Percentiles rank a stretch among this genome's conserved stretches.
Conservation (phyloP, 2,329 filamentous ascomycete genomes). For the Lachnellula suecica region DNA sequence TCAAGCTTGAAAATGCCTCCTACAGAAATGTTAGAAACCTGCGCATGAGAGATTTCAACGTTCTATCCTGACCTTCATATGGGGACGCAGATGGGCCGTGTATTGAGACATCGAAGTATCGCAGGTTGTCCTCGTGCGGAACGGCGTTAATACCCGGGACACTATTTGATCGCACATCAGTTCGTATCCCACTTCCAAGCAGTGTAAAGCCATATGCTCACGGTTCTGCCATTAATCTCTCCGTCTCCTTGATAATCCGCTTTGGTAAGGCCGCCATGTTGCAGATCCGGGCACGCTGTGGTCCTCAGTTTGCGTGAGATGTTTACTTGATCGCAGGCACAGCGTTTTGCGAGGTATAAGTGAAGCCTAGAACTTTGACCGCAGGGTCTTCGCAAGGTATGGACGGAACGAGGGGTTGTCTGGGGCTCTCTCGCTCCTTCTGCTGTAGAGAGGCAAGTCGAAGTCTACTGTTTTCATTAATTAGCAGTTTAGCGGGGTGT, state of each 20-base stretch:
- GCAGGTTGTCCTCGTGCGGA: conserved; percentile 94
- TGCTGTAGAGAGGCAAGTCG: not conserved
- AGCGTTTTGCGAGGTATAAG: too few species aligned
- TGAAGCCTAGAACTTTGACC: too few species aligned
- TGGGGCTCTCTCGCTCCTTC: not conserved
- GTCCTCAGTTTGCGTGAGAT: too few species aligned
- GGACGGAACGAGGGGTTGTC: not conserved
- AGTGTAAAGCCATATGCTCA: conserved; percentile 48
- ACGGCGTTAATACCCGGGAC: conserved; percentile 95
- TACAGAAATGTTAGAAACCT: conserved; percentile 16
- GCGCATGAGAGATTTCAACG: not conserved
- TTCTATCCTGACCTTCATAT: conserved; percentile 72
- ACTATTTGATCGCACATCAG: conserved; percentile 44
- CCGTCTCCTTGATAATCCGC: conserved; percentile 97
- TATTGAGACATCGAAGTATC: conserved; percentile 98
- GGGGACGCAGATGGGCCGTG: conserved; percentile 89
- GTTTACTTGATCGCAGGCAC: too few species aligned
- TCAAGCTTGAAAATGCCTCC: conserved; percentile 91
- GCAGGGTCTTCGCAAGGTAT: not conserved
- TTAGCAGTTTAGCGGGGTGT: too few species aligned
- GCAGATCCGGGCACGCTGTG: not conserved
- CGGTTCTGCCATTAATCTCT: conserved; percentile 95
- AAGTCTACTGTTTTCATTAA: not conserved
- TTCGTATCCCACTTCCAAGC: not conserved
- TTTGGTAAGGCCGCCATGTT: conserved; percentile 75